Evolutionary conservation across 495 filamentous ascomycete species (phyloP), one percentile per base, ranked within the genome.

Genomic region (Amphirosellinia nigrospora): DNA sequence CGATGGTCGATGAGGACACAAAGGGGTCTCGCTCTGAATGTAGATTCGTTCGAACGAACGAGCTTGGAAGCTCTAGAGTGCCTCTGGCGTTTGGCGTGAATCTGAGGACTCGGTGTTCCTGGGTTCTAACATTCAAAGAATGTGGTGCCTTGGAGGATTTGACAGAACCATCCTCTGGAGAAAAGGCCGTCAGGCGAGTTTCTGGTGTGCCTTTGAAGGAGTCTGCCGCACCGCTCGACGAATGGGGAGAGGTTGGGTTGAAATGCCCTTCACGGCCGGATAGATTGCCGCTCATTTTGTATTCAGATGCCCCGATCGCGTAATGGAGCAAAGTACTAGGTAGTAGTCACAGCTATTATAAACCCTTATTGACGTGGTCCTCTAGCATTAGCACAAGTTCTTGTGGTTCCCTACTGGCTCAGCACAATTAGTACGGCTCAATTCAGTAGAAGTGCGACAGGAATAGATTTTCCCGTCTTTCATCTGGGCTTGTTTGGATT

Each of bases 181-280:
- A 90, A 76, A 91, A 90, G 45, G 83, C 79, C 15, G 88, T 90
- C 36, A 89, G 69, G 58, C 85, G 84, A 30, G 89, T 91, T 64
- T 90, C 87, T 0, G 90, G 89, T 45, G 90, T 91, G 30, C 82
- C 85, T 66, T 88, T 85, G 77, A 81, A 83, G 30, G 89, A 89
- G 58, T 84, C 85, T 28, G 74, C 79, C 50, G 78, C 85, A 30
- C 79, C 85, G 68, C 82, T 86, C 10, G 88, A 89, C 6, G 89
- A 90, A 74, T 83, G 84, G 43, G 89, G 88, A 52, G 88, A 91
- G 56, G 79, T 70, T 8, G 80, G 80, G 72, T 82, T 81, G 77
- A 83, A 79, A 16, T 74, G 66, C 3, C 75, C 74, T 59, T 85
- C 82, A 32, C 76, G 77, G 52, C 71, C 48, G 46, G 83, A 48